Evolutionary conservation across 2,329 filamentous ascomycete species (phyloP).

Genomic region (Talaromyces sp.): DNA sequence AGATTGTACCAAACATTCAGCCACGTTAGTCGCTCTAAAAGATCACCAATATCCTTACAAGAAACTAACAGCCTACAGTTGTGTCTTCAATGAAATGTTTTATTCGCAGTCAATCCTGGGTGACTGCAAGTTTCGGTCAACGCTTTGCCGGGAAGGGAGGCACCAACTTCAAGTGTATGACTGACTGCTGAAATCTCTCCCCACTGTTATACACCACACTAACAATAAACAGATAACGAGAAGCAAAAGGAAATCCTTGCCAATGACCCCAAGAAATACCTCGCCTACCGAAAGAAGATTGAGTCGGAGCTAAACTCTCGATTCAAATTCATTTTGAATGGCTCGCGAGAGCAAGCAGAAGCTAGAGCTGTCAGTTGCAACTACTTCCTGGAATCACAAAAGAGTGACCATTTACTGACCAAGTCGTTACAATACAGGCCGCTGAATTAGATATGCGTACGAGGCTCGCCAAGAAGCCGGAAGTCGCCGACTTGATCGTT

Average conservation of each 20-base stretch:
- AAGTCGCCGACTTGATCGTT: constrained; percentile 8
- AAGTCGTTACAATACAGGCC: neutral
- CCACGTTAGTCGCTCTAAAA: neutral
- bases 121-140: constrained; percentile 13
- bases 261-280: constrained; percentile 15
- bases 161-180: constrained; percentile 18
- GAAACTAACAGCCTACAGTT: neutral
- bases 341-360: constrained; percentile 39
- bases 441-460: constrained; percentile 13
- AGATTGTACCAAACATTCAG: constrained; percentile 10
- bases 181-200: neutral
- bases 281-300: constrained; percentile 23
- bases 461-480: constrained; percentile 8
- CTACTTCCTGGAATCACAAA: neutral
- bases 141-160: constrained; percentile 16
- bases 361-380: constrained; percentile 22
- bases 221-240: neutral
- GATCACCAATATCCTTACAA: neutral
- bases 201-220: neutral
- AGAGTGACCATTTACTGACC: neutral
- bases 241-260: constrained; percentile 14
- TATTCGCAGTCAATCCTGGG: neutral
- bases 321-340: constrained; percentile 28
- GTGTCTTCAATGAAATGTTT: neutral
- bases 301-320: constrained; percentile 22